Evolutionary conservation across 2,329 filamentous ascomycete genomes (phyloP), one percentile per base, ranked within the genome.

Genomic region (Aspergillus texensis): DNA sequence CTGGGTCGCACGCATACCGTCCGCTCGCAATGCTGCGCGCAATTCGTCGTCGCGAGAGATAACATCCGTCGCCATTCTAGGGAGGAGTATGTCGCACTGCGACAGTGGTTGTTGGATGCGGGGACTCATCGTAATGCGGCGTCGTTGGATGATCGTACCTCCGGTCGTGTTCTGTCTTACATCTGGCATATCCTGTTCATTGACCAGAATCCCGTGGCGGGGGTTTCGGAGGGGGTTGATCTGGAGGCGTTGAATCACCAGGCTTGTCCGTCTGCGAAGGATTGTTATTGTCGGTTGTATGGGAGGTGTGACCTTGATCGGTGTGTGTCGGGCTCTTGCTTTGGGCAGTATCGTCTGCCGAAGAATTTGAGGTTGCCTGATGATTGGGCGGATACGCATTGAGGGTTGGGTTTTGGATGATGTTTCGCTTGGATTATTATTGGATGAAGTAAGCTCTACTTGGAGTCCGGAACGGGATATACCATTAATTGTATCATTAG

Each of bases 1-100:
- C 46, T 50, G 10, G 11, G 24, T 4, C 46, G 46, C 16, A 71
- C 76, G 73, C 71, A 83, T 79, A 70, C 81, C 62, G 41, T 84
- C 65, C 70, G 81, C 61, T 75, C 80, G 50, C 80, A 85, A 71
- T 87, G 85, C 70, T 87, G 84, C 74, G 85, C 84, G 12, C 85
- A 86, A 65, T 87, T 86, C 70, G 83, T 81, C 14, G 84, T 86
- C 26, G 77, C 81, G 3, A 74, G 82, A 6, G 77, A 82, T 14
- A 77, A 79, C 21, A 79, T 86, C 21, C 81, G 78, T 72, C 79
- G 81, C 62, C 83, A 85, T 71, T 78, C 79, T 0, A 75, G 78
- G 1, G 81, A 82, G 12, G 82, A 86, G 66, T 86, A 86, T 68
- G 68, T 83, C 16, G 83, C 83, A 28, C 73, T 86, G 58, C 76